Base-by-base conservation (phyloP, 257 asterid species). In the Nicotiana tabacum region DNA sequence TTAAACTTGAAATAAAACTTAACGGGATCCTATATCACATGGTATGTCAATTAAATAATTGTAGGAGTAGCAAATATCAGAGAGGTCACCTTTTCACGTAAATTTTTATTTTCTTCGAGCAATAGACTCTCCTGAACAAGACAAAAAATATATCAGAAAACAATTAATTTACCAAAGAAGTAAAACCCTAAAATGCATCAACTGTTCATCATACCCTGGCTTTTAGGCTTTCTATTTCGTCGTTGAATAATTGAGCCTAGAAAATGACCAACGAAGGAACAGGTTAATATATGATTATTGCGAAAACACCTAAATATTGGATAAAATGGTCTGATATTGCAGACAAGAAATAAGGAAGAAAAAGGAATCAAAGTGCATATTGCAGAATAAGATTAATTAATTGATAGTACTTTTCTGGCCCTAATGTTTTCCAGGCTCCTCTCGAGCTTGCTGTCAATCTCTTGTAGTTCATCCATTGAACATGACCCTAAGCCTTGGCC, bases 401-500 rank as follows among this genome's bases (percentile, higher is more conserved):
- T 15, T 55, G 60, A 55, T 55, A 55, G 5, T 83, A 93, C 98
- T 96, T 91, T 94, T 85, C 88, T 90, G 18, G 90, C 82, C 87
- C 90, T 84, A 85, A 94, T 87, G 74, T 39, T 89, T 60, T 70
- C 77, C 0, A 94, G 92, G 91, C 94, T 92, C 83, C 57, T 88
- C 84, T 91, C 91, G 0, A 94, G 90, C 85, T 91, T 93, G 53
- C 33, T 43, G 12, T 89, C 97, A 65, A 91, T 90, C 80, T 91
- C 90, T 16, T 87, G 89, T 68, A 94, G 89, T 86, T 94, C 97
- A 81, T 85, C 83, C 51, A 89, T 1, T 3, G 97, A 88, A 78
- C 94, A 89, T 17, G 84, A 48, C 33, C 87, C 91, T 56, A 94
- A 69, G 61, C 89, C 85, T 39, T 90, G 94, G 61, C 98, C 97